Conservation (phyloP, 2,329 filamentous ascomycete genomes). For the Fusarium buharicum region DNA sequence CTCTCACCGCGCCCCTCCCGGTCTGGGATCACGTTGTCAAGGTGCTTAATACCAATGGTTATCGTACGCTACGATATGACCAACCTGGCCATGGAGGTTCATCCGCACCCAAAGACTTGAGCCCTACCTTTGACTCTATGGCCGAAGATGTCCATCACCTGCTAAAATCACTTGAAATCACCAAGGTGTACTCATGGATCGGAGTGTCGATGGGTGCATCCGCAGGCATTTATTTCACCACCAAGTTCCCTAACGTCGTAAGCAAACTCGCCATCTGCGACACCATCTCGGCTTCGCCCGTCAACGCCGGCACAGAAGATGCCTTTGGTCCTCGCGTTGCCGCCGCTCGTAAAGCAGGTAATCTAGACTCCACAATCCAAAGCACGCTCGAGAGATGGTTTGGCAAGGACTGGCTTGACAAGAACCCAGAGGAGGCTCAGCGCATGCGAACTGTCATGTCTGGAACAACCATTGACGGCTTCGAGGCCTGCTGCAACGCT, state of each 20-base stretch:
- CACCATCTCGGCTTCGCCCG: slow-evolving; percentile 53
- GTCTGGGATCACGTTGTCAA: slow-evolving; percentile 55
- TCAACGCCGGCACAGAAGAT: slow-evolving; percentile 51
- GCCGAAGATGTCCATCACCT: slow-evolving; percentile 53
- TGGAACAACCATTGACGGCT: slow-evolving; percentile 53
- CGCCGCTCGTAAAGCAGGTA: slow-evolving; percentile 49
- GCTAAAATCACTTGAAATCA: slow-evolving; percentile 47
- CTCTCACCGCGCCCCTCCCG: slow-evolving; percentile 51
- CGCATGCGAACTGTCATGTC: slow-evolving; percentile 52
- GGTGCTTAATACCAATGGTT: slow-evolving; percentile 49
- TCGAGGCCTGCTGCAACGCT: slow-evolving; percentile 55
- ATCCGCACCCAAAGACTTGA: slow-evolving; percentile 47
- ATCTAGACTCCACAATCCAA: slow-evolving; percentile 47
- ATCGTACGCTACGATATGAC: slow-evolving; percentile 56
- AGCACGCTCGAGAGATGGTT: slow-evolving; percentile 56
- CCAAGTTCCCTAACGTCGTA: slow-evolving; percentile 52
- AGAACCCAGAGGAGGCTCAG: slow-evolving; percentile 50
- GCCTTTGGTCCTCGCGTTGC: slow-evolving; percentile 51
- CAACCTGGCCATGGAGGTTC: slow-evolving; percentile 57
- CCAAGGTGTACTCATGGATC: slow-evolving; percentile 53
- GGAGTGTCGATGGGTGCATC: slow-evolving; percentile 59
- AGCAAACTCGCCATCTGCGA: slow-evolving; percentile 54
- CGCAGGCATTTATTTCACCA: slow-evolving; percentile 53
- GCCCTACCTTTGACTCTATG: slow-evolving; percentile 54
- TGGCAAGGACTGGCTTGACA: slow-evolving; percentile 50